A percentile compares a stretch with the other conserved stretches of the same genome.
phyloP scores from a whole-genome alignment of 768 basidiomycete species.

The Mycena leptocephala region DNA sequence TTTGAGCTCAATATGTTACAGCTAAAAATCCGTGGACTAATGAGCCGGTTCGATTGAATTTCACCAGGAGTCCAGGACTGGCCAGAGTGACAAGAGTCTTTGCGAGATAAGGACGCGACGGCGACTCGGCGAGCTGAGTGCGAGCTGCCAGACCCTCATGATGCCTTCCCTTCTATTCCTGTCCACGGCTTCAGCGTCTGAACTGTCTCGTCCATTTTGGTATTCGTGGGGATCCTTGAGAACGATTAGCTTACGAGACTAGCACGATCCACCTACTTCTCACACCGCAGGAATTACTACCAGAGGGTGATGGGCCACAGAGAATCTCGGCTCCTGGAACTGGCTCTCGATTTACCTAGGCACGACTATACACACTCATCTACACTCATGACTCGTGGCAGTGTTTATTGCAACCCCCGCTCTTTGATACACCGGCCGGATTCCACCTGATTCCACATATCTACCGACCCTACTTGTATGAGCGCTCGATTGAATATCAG shows the following conservation, averaged over 20 bases:
- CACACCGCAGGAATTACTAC: slow-evolving; percentile 8
- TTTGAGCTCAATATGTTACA: neutral
- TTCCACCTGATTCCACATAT: slow-evolving; percentile 16
- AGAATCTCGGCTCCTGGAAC: slow-evolving; percentile 9
- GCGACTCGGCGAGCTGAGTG: too few relatives aligned
- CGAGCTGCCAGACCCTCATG: neutral
- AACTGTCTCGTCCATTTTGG: slow-evolving; percentile 49
- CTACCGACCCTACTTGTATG: too few relatives aligned
- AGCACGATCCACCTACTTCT: neutral
- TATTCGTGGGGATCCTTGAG: too few relatives aligned
- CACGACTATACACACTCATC: slow-evolving; percentile 15
- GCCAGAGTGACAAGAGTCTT: slow-evolving; percentile 1
- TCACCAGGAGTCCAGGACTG: neutral
- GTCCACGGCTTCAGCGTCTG: slow-evolving; percentile 42
- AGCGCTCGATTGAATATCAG: too few relatives aligned
- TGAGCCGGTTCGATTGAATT: neutral
- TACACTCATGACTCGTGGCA: slow-evolving; percentile 17
- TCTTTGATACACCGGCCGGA: neutral
- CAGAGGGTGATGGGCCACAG: slow-evolving; percentile 3
- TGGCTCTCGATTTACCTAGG: slow-evolving; percentile 7
- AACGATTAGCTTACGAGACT: too few relatives aligned
- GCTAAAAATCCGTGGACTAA: neutral
- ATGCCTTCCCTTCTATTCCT: slow-evolving; percentile 39
- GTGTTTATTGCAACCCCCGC: slow-evolving; percentile 9
- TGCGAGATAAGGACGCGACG: neutral